Evolutionary conservation across 2,329 filamentous ascomycete species (phyloP), one percentile per base, ranked within the genome.

Genomic region (Thyridium curvatum): DNA sequence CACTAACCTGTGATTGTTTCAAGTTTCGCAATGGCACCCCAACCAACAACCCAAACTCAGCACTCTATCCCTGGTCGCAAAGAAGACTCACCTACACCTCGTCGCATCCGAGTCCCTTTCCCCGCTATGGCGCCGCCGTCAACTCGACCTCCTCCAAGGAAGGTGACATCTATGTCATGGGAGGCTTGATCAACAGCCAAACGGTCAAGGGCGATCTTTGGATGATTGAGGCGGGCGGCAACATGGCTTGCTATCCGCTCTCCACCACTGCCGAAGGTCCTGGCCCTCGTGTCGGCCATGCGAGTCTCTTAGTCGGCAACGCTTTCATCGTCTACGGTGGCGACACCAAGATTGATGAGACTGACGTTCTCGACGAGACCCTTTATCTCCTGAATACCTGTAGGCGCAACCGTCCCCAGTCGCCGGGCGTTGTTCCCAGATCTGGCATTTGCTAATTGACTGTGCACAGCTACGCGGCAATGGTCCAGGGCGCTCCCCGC

Each of bases 321-420:
- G 93, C 93, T 1, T 98, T 97, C 60, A 98, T 98, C 51, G 93
- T 98, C 12, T 98, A 97, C 56, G 94, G 93, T 36, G 93, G 93
- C 56, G 94, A 98, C 61, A 98, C 93, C 37, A 98, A 98, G 64
- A 84, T 95, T 58, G 89, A 96, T 40, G 93, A 97, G 55, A 79
- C 80, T 26, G 93, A 98, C 61, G 74, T 86, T 35, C 69, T 98
- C 41, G 93, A 98, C 54, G 91, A 98, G 64, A 97, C 93, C 0
- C 69, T 98, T 12, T 98, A 98, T 63, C 75, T 98, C 37, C 72
- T 98, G 37, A 98, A 98, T 65, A 98, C 93, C 36, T 96, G 93
- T 97, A 73, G 67, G 91, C 71, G 39, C 21, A 26, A 10, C 21
- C 6, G n/a, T n/a, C 10, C 21, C 21, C 21, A 10, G 6, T 26